Conservation (phyloP, 352 stramenopile species). For the Pythium dissimile region DNA sequence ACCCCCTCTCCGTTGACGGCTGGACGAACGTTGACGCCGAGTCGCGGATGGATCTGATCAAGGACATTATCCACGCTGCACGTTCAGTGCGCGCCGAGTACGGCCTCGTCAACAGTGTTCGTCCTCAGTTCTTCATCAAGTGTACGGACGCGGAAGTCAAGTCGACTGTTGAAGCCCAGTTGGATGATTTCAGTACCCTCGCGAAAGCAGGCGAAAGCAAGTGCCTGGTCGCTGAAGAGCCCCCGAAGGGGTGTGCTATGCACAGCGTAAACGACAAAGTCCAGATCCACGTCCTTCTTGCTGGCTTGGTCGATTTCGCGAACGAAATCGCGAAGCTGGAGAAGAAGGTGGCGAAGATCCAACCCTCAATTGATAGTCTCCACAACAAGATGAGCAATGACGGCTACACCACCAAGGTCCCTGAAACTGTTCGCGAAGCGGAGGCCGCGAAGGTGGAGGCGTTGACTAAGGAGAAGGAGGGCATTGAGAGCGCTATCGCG, state of each 20-base stretch:
- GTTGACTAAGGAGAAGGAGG: constrained; percentile 76
- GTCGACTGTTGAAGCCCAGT: constrained; percentile 70
- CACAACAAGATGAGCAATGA: constrained; percentile 80
- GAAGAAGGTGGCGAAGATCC: constrained; percentile 85
- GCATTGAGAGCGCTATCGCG: constrained; percentile 70
- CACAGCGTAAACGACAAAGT: constrained; percentile 93
- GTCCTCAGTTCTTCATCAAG: constrained; percentile 89
- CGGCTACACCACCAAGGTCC: constrained; percentile 80
- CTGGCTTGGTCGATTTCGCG: constrained; percentile 81
- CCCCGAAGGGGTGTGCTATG: constrained; percentile 88
- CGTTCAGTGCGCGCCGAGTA: constrained; percentile 93
- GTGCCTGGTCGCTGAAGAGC: constrained; percentile 81
- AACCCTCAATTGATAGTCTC: constrained; percentile 64
- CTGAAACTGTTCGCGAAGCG: constrained; percentile 70
- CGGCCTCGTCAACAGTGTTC: constrained; percentile 74
- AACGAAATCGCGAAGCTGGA: constrained; percentile 90
- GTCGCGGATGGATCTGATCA: constrained; percentile 90
- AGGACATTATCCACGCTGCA: constrained; percentile 94
- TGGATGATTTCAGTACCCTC: constrained; percentile 95
- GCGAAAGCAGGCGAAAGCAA: constrained; percentile 90
- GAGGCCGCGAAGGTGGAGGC: constrained; percentile 78
- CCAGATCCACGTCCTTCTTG: constrained; percentile 86
- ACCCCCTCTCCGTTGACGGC: constrained; percentile 63
- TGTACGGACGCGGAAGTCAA: constrained; percentile 74
- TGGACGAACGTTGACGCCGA: constrained; percentile 91